phyloP scores from a whole-genome alignment of 1,284 basidiomycete genomes.

The Cutaneotrichosporon sp. region DNA sequence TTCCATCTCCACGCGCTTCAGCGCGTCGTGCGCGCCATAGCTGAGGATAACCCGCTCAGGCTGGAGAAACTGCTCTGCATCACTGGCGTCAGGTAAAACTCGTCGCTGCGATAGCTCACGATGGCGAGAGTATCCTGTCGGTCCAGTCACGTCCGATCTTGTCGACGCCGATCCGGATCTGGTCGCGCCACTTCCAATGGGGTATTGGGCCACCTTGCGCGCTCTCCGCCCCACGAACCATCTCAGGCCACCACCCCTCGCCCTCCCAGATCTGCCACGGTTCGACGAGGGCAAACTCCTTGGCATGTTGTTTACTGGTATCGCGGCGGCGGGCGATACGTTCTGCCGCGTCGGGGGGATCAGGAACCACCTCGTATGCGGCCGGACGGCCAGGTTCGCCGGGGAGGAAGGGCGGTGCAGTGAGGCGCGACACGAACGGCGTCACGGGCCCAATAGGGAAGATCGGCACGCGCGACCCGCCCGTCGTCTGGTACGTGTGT shows the following conservation, averaged over 20 bases:
- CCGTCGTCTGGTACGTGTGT: neutral
- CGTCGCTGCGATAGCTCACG: neutral
- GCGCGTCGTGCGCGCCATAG: conserved; percentile 24
- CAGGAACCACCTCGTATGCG: neutral
- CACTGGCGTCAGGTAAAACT: conserved; percentile 15
- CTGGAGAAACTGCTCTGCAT: conserved; percentile 24
- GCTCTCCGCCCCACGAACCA: conserved; percentile 7
- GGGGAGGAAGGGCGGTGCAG: conserved; percentile 2
- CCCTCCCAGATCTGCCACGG: conserved; percentile 44
- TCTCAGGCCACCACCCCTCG: conserved; percentile 45
- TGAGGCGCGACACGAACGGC: conserved; percentile 30
- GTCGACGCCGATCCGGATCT: conserved; percentile 34
- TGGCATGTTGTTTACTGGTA: conserved; percentile 2
- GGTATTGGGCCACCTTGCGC: neutral
- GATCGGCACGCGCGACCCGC: neutral
- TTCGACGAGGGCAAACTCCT: conserved; percentile 5
- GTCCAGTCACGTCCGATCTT: conserved; percentile 23
- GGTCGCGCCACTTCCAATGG: conserved; percentile 29
- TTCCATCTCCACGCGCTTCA: conserved; percentile 13
- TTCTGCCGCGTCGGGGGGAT: neutral
- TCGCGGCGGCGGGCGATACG: conserved; percentile 1
- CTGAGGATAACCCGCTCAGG: conserved; percentile 4
- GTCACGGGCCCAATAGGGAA: conserved; percentile 27
- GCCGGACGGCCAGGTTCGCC: neutral
- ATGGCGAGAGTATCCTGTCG: neutral